Base-by-base conservation (phyloP, 169 alveolate species). In the Babesia bovis region DNA sequence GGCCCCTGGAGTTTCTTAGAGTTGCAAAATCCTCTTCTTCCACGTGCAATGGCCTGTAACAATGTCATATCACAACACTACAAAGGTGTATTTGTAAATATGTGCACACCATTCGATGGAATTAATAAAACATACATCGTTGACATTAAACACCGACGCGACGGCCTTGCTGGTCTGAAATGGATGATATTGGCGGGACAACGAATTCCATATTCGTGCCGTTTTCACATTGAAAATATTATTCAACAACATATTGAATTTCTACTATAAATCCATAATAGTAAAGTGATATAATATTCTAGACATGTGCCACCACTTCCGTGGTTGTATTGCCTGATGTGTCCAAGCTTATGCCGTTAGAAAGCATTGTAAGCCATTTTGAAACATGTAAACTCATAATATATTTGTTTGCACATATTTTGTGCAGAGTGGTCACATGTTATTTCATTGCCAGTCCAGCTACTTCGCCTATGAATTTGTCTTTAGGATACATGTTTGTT, bases 21-120 rank as follows among this genome's bases (percentile, higher is more conserved):
- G 28, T 66, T 28, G 38, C 57, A 36, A 33, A 77, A 67, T n/a
- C 26, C 51, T 30, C 74, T 78, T 52, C 73, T 44, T 42, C 63
- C 60, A 1, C 3, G 7, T 0, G 50, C 23, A 5, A 28, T 30
- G 15, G 15, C 60, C 73, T 63, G 33, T 1, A 45, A 35, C 19
- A 4, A 25, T 7, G 49, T 25, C 2, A 5, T 13, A 36, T 36
- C 1, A 9, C 12, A 10, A 60, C 2, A 38, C 35, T 6, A 0
- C 25, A 38, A 35, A 38, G 1, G 28, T 4, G 15, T 4, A n/a
- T 12, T 41, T 21, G 0, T 9, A 21, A 3, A 13, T 36, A 28
- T 58, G 2, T 1, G 17, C 2, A 3, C 26, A 23, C 33, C 6
- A 26, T 36, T 2, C 25, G 3, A 40, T 3, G 1, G 69, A 6